Base-by-base conservation (phyloP, 257 asterid species). In the Osmanthus fragrans region DNA sequence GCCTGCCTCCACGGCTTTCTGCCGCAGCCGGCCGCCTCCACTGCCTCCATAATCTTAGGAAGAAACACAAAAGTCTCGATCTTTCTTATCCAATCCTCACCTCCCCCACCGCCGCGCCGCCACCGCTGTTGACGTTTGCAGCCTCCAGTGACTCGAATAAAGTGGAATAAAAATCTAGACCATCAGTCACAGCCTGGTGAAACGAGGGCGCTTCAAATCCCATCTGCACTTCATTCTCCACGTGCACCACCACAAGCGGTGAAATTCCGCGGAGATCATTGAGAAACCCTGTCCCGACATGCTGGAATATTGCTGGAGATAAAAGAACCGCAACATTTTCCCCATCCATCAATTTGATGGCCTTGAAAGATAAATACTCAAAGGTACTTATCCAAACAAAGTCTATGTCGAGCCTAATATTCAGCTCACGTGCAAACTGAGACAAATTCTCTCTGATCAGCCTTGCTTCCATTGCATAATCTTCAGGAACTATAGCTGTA, bases 231-330 rank as follows among this genome's bases (percentile, higher is more conserved):
- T 92, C 99, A 45, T 76, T 77, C 79, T 92, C 99, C 84, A 92
- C 91, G 82, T 90, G 93, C 80, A 95, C 98, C 84, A 93, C 98
- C 88, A 93, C 92, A 75, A 91, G 87, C 10, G 97, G 97, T 5
- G 89, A 78, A 15, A 89, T 47, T 1, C 89, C 2, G 60, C 97
- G 92, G 71, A 95, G 91, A 65, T 92, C 97, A 77, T 78, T 87
- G 49, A 95, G 73, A 91, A 95, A 45, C n/a, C 54, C 54, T 3
- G n/a, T 45, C 19, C 54, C n/a, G 54, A 15, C 54, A 12, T 45
- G 19, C 54, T 15, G 54, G n/a, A 45, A 45, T 56, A 95, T 92
- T 2, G 84, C 79, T 18, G 96, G 96, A 2, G 99, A 89, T 30
- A 93, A 79, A 1, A 96, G 77, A 1, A 92, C 90, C 2, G 91